A percentile compares a stretch with the other conserved stretches of the same genome.
phyloP scores from a whole-genome alignment of 2,329 filamentous ascomycete genomes.

The Exserohilum rostratum region DNA sequence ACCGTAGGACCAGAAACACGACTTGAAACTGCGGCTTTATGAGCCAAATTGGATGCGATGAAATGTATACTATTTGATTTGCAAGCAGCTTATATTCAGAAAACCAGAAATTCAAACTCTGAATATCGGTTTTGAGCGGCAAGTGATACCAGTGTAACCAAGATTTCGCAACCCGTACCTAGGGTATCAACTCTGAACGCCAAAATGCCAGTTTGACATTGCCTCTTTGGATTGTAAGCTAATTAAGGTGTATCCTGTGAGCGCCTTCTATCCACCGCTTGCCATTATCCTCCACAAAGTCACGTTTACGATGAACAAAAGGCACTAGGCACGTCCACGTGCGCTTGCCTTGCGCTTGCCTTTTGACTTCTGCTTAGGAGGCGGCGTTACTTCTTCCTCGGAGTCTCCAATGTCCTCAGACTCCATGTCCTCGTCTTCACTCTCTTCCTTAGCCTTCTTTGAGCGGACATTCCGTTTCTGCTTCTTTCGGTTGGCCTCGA shows the following conservation, averaged over 20 bases:
- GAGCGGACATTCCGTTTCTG: slow-evolving; percentile 22
- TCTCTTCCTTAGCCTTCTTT: slow-evolving; percentile 28
- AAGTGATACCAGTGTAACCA: not conserved
- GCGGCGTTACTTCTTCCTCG: slow-evolving; percentile 29
- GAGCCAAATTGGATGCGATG: no score
- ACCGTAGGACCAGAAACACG: no score
- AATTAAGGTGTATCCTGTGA: slow-evolving; percentile 1
- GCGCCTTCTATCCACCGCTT: slow-evolving; percentile 4
- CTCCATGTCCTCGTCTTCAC: slow-evolving; percentile 29
- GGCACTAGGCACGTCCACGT: slow-evolving; percentile 21
- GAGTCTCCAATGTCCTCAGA: slow-evolving; percentile 34
- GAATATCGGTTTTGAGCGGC: no score
- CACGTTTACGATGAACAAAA: slow-evolving; percentile 7
- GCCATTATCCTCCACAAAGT: not conserved
- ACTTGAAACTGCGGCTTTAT: no score
- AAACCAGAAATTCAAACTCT: not conserved
- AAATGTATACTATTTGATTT: no score
- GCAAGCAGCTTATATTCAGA: no score
- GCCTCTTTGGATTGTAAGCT: slow-evolving; percentile 9
- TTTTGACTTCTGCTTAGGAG: slow-evolving; percentile 29
- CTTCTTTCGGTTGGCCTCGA: slow-evolving; percentile 49
- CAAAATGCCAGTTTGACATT: no score
- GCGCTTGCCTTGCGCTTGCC: slow-evolving; percentile 21
- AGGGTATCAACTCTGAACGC: not conserved
- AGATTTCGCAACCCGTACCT: not conserved